A percentile compares a stretch with the other conserved stretches of the same genome.
These are phyloP conservation scores for Annulohypoxylon nitens DNA, from an alignment of 495 filamentous ascomycete species.

Conservation along the genomic window DNA sequence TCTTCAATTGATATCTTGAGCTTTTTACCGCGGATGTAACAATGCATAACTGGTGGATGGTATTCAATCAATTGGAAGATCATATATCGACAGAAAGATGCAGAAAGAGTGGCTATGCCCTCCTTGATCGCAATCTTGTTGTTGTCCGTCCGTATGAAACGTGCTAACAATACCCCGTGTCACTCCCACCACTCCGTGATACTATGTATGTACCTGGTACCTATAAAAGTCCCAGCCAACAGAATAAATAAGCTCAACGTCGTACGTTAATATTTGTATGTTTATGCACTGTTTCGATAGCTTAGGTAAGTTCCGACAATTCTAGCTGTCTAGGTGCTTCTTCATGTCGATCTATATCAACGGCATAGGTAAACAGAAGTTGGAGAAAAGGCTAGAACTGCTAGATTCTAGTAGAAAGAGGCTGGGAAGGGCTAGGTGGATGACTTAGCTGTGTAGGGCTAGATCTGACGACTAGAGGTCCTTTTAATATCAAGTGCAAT, in stretches of 20 bases:
- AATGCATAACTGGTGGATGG: background rate
- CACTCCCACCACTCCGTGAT: constrained; percentile 5
- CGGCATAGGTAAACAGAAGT: background rate
- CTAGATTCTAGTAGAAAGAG: background rate
- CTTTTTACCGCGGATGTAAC: background rate
- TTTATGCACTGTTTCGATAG: constrained; percentile 1
- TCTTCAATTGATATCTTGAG: constrained; percentile 3
- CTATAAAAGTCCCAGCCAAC: background rate
- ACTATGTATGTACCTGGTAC: background rate
- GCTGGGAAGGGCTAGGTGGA: background rate
- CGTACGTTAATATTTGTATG: constrained; percentile 7
- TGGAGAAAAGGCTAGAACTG: background rate
- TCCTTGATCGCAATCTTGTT: constrained; percentile 14
- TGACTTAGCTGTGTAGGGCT: background rate
- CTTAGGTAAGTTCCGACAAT: constrained; percentile 12
- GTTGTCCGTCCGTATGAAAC: background rate
- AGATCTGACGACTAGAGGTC: background rate
- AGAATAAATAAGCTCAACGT: background rate
- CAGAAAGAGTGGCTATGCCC: constrained; percentile 20
- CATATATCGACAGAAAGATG: background rate
- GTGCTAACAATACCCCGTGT: constrained; percentile 9
- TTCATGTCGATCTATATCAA: constrained; percentile 1
- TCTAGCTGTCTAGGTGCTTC: background rate
- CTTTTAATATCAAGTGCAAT: constrained; percentile 2
- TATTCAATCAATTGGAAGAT: constrained; percentile 3